Base-by-base conservation (phyloP, 106 monocot genomes). In the Allium fistulosum region DNA sequence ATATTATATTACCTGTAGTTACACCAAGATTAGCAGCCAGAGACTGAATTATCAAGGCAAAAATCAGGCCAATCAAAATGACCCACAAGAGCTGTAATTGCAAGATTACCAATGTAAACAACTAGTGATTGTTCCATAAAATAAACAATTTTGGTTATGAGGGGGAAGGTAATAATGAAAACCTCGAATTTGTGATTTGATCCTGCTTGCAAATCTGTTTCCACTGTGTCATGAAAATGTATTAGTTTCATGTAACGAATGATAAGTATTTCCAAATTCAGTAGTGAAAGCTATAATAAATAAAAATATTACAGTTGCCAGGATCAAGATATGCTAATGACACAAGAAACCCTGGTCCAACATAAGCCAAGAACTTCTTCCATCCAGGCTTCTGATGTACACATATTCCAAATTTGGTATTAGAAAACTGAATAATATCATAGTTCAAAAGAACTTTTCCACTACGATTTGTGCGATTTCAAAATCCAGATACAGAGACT, bases 301-400 rank as follows among this genome's bases (percentile, higher is more conserved):
- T 17, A 46, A 55, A 18, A 13, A 46, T 7, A 18, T 74, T 77
- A 87, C 87, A 73, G 67, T 87, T 87, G 58, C 90, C 90, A 47
- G 94, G 94, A 67, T 94, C 94, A 63, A 94, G 84, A 71, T 90
- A 94, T 11, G 90, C 94, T 78, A 94, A 17, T 22, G 90, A 90
- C 4, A 94, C 84, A 46, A 94, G 81, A 71, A 94, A 94, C 4
- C 94, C 94, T 8, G 94, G 94, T 22, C 94, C 94, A 58, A 94
- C 70, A 69, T 94, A 84, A 2, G 66, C 83, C 55, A 91, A 27
- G 49, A 94, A 91, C 65, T 78, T 77, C 73, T 67, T 87, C 90
- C 90, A 94, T 15, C 72, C 57, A n/a, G 55, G 37, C 16, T 57
- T 10, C 68, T 69, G 37, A 7, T 68, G 13, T 53, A 45, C 55